Base-by-base conservation (phyloP, 805 yeast genomes). In the Cyberlindnera samutprakarnensis region DNA sequence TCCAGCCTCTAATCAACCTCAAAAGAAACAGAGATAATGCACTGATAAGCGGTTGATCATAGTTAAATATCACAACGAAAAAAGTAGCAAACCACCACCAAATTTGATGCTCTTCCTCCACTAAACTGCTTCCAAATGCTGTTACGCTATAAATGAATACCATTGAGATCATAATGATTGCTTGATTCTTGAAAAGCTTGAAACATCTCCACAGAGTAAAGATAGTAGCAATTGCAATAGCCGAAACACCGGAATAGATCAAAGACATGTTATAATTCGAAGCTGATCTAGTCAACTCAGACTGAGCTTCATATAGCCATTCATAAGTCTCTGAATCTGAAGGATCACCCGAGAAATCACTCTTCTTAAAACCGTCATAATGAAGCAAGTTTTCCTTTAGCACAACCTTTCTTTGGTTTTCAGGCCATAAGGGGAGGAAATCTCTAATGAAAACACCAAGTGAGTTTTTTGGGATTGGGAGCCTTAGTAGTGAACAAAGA, bases 71-170 rank as follows among this genome's bases (percentile, higher is more conserved):
- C 0, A 46, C 31, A 5, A 47, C 14, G 24, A 55, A 47, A 12
- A 44, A 27, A 1, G 47, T 42, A 5, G 43, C 52, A 15, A 70
- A 59, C 77, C 85, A 82, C 84, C 94, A 92, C 98, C 98, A 92
- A 13, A 88, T 55, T 51, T 88, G 96, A 51, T 92, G 94, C 51
- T 92, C 98, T 54, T 92, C 98, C 49, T 92, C 98, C 13, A 92
- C 81, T 36, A 88, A 64, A 18, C 95, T 88, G 38, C 94, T 85
- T 9, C 88, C 95, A 59, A 88, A 85, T 42, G 79, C 67, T 1
- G 84, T 66, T 1, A 64, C 23, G 3, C 78, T 70, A 33, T 77
- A 66, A 0, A 62, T 28, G 24, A 66, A 26, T 14, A 61, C 28
- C 44, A 49, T 49, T 14, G 46, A 54, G 19, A 47, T 46, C 7